Evolutionary conservation across 1,284 basidiomycete species (phyloP).

Genomic region (Tilletia horrida): DNA sequence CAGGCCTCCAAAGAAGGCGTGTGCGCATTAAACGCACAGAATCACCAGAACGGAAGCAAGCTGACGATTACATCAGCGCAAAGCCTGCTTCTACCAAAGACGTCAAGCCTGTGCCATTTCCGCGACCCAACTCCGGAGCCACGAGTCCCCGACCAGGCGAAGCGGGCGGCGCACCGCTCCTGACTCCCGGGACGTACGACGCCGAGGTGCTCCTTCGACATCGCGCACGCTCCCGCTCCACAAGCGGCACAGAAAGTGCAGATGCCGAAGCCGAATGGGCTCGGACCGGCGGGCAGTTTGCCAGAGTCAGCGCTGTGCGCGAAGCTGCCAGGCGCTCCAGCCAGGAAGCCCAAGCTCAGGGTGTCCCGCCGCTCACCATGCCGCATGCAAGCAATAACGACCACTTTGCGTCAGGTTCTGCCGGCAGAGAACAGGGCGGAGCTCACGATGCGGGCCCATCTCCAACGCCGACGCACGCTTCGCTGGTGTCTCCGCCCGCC

Average conservation of each 20-base stretch:
- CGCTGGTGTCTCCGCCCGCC: conserved; percentile 11
- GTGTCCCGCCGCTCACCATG: not conserved
- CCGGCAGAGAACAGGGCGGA: not conserved
- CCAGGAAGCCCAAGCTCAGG: not conserved
- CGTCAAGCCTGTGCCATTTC: conserved; percentile 21
- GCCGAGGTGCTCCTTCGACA: conserved; percentile 44
- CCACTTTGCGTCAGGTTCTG: not conserved
- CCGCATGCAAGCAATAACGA: not conserved
- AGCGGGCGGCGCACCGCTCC: conserved; percentile 27
- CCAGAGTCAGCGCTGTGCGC: conserved; percentile 23
- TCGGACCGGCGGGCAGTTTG: conserved; percentile 38
- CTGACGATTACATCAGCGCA: conserved; percentile 2
- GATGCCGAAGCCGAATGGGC: conserved; percentile 40
- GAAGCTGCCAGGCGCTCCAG: conserved; percentile 7
- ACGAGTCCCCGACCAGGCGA: not conserved
- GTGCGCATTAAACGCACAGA: conserved; percentile 31
- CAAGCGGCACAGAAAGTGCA: conserved; percentile 29
- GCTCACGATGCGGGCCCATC: not conserved
- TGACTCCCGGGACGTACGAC: conserved; percentile 44
- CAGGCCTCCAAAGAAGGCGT: conserved; percentile 36
- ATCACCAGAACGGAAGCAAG: not conserved
- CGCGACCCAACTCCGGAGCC: conserved; percentile 8
- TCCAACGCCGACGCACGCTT: not conserved
- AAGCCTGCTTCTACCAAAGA: conserved; percentile 23
- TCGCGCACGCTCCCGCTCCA: conserved; percentile 29